Evolutionary conservation across 78 protist genomes (phyloP).

Genomic region (Dictyostelium brefeldianum): DNA sequence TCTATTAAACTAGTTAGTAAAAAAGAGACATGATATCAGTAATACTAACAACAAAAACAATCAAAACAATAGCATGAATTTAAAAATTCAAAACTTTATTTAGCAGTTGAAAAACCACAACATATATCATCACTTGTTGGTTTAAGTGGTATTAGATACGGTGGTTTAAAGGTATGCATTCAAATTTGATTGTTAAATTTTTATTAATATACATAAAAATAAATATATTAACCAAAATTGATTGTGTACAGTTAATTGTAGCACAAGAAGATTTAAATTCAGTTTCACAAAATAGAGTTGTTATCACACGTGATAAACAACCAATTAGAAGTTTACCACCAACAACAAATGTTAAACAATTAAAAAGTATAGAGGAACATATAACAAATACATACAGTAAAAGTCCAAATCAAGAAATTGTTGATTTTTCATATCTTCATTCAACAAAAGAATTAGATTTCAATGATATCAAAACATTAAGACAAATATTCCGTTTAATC

Average conservation of each 20-base stretch:
- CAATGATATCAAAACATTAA: conserved; percentile 9
- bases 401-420: neutral
- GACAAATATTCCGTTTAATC: conserved; percentile 29
- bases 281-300: conserved; percentile 13
- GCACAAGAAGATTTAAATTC: conserved; percentile 30
- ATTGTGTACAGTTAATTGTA: neutral
- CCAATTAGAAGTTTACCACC: no score
- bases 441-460: conserved; percentile 7
- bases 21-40: no score
- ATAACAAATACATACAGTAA: neutral
- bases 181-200: neutral
- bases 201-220: neutral
- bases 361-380: conserved; percentile 27
- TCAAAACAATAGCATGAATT: conserved; percentile 10
- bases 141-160: conserved; percentile 40
- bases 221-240: neutral
- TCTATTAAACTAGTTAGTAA: neutral
- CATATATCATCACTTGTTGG: conserved; percentile 10
- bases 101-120: conserved; percentile 26
- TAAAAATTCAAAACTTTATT: conserved; percentile 16
- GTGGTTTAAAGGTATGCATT: conserved; percentile 28
- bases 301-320: neutral
- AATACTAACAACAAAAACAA: neutral
- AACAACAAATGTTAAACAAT: neutral
- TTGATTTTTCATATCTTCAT: conserved; percentile 50